A percentile compares a stretch with the other conserved stretches of the same genome.
Conservation (phyloP, 192 early-diverging fungal genomes). For the Phycomyces blakesleeanus region DNA sequence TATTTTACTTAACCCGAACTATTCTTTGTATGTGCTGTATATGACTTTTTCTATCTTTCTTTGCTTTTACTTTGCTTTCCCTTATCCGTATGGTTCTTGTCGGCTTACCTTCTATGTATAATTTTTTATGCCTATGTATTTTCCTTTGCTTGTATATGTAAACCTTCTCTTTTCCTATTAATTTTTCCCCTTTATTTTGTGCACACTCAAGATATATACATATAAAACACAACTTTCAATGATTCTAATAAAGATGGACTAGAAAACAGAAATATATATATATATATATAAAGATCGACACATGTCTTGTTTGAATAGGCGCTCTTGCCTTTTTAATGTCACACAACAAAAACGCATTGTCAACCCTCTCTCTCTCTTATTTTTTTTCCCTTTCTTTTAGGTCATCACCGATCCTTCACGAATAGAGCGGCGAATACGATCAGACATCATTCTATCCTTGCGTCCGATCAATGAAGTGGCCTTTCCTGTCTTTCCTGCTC, state of each 20-base stretch:
- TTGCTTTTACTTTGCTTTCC: neutral
- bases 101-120: neutral
- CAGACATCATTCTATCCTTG: conserved; percentile 64
- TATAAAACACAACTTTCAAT: too few relatives aligned
- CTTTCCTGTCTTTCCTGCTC: conserved; percentile 74
- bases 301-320: too few relatives aligned
- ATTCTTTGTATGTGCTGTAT: neutral
- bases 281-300: too few relatives aligned
- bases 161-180: too few relatives aligned
- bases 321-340: too few relatives aligned
- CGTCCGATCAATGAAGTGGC: conserved; percentile 79
- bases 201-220: too few relatives aligned
- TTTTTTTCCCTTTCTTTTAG: conserved; percentile 18
- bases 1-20: neutral
- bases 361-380: too few relatives aligned
- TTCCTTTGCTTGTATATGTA: neutral
- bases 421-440: conserved; percentile 57
- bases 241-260: too few relatives aligned
- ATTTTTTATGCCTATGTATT: neutral
- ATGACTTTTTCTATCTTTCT: neutral
- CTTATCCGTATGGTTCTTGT: neutral
- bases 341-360: neutral
- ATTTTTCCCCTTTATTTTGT: too few relatives aligned
- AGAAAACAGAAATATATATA: too few relatives aligned
- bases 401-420: conserved; percentile 52